These are phyloP conservation scores for Borealophlyctis nickersoniae DNA, from an alignment of 192 early-diverging fungal species.

Conservation along the genomic window DNA sequence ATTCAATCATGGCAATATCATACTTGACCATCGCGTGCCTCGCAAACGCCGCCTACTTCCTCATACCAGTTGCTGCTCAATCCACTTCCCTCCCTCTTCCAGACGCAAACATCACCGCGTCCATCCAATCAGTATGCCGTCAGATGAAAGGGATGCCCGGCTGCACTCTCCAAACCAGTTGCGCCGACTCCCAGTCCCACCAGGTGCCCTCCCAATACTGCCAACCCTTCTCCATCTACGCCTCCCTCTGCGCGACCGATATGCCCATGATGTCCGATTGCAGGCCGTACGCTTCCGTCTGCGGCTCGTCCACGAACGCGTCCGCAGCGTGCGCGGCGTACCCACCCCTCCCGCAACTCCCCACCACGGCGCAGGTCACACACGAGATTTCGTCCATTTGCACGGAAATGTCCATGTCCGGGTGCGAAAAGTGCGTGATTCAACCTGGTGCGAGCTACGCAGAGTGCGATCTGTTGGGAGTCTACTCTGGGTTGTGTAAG, in stretches of 20 bases:
- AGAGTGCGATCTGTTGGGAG: conserved; percentile 51
- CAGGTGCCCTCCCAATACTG: conserved; percentile 47
- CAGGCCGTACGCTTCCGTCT: conserved; percentile 31
- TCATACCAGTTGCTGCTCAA: too few relatives aligned
- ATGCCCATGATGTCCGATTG: conserved; percentile 10
- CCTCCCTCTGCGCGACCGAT: conserved; percentile 36
- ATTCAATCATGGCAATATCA: too few relatives aligned
- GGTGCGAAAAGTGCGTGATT: conserved; percentile 30
- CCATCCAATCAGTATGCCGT: conserved; percentile 36
- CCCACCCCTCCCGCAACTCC: conserved; percentile 28
- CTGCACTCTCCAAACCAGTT: conserved; percentile 37
- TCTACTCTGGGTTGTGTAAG: conserved; percentile 57
- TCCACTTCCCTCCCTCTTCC: conserved; percentile 8
- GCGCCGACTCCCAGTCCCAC: conserved; percentile 13
- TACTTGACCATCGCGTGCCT: too few relatives aligned
- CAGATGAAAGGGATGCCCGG: conserved; percentile 53
- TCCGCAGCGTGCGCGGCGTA: conserved; percentile 1
- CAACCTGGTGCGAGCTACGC: conserved; percentile 25
- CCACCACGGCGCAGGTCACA: conserved; percentile 43
- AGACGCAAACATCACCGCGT: conserved; percentile 22
- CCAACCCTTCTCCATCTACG: conserved; percentile 40
- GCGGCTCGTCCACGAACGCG: conserved; percentile 18
- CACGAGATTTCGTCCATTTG: conserved; percentile 46
- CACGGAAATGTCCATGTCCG: conserved; percentile 44
- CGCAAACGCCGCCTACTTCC: too few relatives aligned